Percentiles rank a stretch among this genome's conserved stretches.
Evolutionary conservation across 345 rosid species (phyloP).

Genomic region (Arabis hirsuta): DNA sequence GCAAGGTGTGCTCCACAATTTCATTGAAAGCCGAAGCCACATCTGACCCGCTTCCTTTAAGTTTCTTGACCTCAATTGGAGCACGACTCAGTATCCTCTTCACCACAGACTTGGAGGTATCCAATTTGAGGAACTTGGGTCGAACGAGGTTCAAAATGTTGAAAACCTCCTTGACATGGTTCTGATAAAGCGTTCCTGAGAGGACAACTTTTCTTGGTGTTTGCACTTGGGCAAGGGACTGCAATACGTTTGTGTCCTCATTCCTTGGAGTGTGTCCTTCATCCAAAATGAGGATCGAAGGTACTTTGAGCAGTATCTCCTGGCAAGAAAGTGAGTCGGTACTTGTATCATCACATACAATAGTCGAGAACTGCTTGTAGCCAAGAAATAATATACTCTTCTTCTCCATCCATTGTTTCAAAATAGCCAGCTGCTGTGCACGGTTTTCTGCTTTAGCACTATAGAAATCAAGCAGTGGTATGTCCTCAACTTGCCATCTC

Average conservation of each 20-base stretch:
- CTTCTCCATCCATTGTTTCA: slow-evolving; percentile 80
- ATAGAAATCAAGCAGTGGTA: slow-evolving; percentile 80
- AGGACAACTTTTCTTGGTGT: slow-evolving; percentile 90
- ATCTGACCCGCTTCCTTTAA: slow-evolving; percentile 50
- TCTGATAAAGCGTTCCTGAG: slow-evolving; percentile 94
- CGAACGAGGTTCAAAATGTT: slow-evolving; percentile 86
- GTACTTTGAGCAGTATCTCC: slow-evolving; percentile 75
- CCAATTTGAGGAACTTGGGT: slow-evolving; percentile 77
- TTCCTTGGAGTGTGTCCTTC: slow-evolving; percentile 99
- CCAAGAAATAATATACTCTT: slow-evolving; percentile 94
- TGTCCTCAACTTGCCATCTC: slow-evolving; percentile 89
- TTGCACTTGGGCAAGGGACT: slow-evolving; percentile 84
- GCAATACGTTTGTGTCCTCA: slow-evolving; percentile 75
- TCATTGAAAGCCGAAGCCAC: slow-evolving; percentile 67
- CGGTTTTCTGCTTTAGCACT: slow-evolving; percentile 81
- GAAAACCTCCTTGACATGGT: slow-evolving; percentile 93
- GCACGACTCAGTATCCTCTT: slow-evolving; percentile 77
- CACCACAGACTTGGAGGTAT: slow-evolving; percentile 55
- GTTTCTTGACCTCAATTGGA: slow-evolving; percentile 55
- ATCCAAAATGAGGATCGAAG: slow-evolving; percentile 85
- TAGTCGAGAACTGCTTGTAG: slow-evolving; percentile 86
- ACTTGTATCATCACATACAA: slow-evolving; percentile 65
- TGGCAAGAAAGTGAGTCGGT: slow-evolving; percentile 54
- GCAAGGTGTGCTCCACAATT: slow-evolving; percentile 76
- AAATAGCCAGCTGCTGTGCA: slow-evolving; percentile 66